Base-by-base conservation (phyloP, 805 yeast species). In the Dipodascus geniculatus region DNA sequence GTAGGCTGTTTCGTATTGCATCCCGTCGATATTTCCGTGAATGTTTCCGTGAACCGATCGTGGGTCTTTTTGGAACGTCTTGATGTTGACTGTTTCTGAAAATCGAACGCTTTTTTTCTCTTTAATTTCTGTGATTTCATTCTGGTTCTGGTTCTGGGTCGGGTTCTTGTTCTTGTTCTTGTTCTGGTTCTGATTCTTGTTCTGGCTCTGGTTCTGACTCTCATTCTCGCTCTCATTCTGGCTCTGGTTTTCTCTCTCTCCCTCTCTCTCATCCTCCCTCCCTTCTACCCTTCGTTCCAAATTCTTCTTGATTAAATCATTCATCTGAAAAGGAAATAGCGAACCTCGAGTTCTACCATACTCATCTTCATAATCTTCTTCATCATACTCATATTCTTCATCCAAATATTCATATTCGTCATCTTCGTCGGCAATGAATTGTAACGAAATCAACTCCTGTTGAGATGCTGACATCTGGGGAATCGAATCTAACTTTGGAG, bases 311-410 rank as follows among this genome's bases (percentile, higher is more conserved):
- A 16, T 42, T 3, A 51, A 16, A 17, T 52, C 51, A 14, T 42
- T 31, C 35, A 20, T 48, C 23, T 53, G 20, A 24, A 44, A 61
- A 0, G 72, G 74, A 51, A 70, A 68, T 44, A 70, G 51, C 1
- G 66, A 57, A 23, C 71, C 73, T 11, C 69, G 51, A 1, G 68
- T 60, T 2, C 71, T 57, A 11, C 70, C 71, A 52, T 54, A 64
- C 51, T 68, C 71, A 17, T 71, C 74, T 14, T 22, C 24, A 22
- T 47, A 47, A 24, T 69, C 72, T 8, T 70, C 74, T 58, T 71
- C 68, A 22, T 72, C 74, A 23, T 60, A 61, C 19, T 62, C 62
- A 20, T 59, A 58, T 22, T 60, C 62, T 22, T 57, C 62, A 28
- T 11, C 33, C 6, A 28, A 6, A 28, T 28, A 28, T 11, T 28